Evolutionary conservation across 2,329 filamentous ascomycete genomes (phyloP).

Genomic region (Pseudocercospora cruenta): DNA sequence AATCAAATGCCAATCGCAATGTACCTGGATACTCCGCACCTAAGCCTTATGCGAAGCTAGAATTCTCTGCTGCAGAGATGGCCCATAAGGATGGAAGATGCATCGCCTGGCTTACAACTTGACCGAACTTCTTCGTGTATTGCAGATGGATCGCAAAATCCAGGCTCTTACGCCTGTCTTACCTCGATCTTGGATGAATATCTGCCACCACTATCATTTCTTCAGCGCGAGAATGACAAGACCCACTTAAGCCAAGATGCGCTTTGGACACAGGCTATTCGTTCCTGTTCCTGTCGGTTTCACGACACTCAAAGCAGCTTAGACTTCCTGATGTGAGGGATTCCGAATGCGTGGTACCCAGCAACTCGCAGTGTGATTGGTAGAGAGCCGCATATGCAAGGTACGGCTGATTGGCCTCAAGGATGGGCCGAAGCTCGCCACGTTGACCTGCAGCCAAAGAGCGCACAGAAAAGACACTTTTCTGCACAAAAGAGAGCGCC

Average conservation of each 20-base stretch:
- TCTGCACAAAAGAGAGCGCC: constrained; percentile 6
- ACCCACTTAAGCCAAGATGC: background rate
- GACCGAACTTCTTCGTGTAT: constrained; percentile 5
- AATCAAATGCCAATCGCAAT: constrained; percentile 23
- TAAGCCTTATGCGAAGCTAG: constrained; percentile 23
- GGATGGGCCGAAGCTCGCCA: constrained; percentile 18
- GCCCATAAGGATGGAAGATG: constrained; percentile 16
- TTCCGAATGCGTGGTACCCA: constrained; percentile 6
- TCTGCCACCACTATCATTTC: too few species aligned
- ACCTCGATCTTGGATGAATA: background rate
- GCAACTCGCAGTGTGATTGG: background rate
- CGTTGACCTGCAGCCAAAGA: constrained; percentile 24
- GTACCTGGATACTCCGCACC: constrained; percentile 10
- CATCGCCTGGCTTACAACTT: constrained; percentile 12
- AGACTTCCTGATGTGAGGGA: constrained; percentile 6
- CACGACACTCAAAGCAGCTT: constrained; percentile 16
- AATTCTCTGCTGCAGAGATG: constrained; percentile 19
- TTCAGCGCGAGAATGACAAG: background rate
- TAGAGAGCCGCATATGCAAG: constrained; percentile 18
- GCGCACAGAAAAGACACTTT: constrained; percentile 7
- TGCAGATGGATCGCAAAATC: constrained; percentile 5
- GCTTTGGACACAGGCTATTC: constrained; percentile 10
- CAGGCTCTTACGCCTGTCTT: background rate
- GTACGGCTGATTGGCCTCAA: constrained; percentile 18
- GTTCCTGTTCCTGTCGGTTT: constrained; percentile 21